Percentiles rank a stretch among this genome's conserved stretches.
phyloP scores from a whole-genome alignment of 345 rosid species.

The Brassica carinata region DNA sequence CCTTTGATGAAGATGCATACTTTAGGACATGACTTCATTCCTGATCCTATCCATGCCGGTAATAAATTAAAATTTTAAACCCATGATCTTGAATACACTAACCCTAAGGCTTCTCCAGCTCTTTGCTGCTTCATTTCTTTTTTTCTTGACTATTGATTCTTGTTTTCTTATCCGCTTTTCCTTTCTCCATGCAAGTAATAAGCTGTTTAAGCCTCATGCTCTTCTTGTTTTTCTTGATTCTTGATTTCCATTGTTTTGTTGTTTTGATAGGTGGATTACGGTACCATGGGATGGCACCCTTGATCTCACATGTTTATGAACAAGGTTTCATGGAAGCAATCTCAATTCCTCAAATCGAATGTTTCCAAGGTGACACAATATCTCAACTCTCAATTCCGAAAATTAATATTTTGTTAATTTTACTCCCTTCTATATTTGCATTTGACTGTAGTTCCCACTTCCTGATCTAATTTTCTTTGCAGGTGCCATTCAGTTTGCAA shows the following conservation, averaged over 20 bases:
- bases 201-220: too few species aligned
- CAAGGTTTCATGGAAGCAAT: conserved; percentile 87
- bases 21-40: conserved; percentile 93
- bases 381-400: too few species aligned
- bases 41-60: conserved; percentile 98
- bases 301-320: conserved; percentile 82
- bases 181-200: too few species aligned
- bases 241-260: conserved; percentile 7
- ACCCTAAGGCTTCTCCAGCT: too few species aligned
- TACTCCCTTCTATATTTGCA: neutral
- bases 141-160: too few species aligned
- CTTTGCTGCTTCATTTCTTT: too few species aligned
- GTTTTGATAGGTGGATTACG: conserved; percentile 72
- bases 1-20: conserved; percentile 99
- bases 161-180: too few species aligned
- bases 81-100: too few species aligned
- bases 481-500: conserved; percentile 90
- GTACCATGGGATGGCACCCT: conserved; percentile 96
- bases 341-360: conserved; percentile 78
- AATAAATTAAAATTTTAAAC: neutral
- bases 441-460: neutral
- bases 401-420: too few species aligned
- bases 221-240: too few species aligned
- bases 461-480: conserved; percentile 8
- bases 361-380: conserved; percentile 64